Evolutionary conservation across 352 stramenopile genomes (phyloP).

Genomic region (Globisporangium paddicum): DNA sequence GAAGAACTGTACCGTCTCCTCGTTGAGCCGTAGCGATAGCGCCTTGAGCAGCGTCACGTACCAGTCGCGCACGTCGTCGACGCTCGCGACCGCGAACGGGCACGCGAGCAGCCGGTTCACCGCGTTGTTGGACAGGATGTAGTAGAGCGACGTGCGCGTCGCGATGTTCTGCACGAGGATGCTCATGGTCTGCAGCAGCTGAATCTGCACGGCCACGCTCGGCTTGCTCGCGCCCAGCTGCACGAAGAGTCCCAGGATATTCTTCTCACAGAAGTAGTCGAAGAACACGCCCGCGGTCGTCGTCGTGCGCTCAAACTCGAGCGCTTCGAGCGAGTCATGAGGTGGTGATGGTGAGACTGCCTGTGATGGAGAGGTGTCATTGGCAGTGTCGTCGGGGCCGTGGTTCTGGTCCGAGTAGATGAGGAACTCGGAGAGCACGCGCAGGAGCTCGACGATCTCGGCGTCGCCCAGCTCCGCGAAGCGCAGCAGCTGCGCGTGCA

Average conservation of each 20-base stretch:
- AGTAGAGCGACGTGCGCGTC: slow-evolving; percentile 90
- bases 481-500: slow-evolving; percentile 65
- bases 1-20: slow-evolving; percentile 90
- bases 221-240: slow-evolving; percentile 59
- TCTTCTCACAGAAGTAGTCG: slow-evolving; percentile 97
- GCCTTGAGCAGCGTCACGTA: slow-evolving; percentile 89
- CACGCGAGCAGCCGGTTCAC: slow-evolving; percentile 92
- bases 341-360: background rate
- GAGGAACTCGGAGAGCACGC: slow-evolving; percentile 80
- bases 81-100: slow-evolving; percentile 49
- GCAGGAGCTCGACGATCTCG: slow-evolving; percentile 79
- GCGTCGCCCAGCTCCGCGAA: slow-evolving; percentile 54
- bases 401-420: slow-evolving; percentile 87
- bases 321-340: slow-evolving; percentile 9
- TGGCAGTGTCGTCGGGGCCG: slow-evolving; percentile 13
- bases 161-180: slow-evolving; percentile 90
- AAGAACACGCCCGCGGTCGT: slow-evolving; percentile 75
- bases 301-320: slow-evolving; percentile 19
- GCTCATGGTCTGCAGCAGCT: slow-evolving; percentile 92
- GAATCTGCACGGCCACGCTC: slow-evolving; percentile 78
- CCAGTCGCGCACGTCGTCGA: slow-evolving; percentile 88
- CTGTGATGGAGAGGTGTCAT: background rate
- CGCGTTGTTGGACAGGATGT: slow-evolving; percentile 94
- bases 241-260: slow-evolving; percentile 91
- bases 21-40: slow-evolving; percentile 78